A percentile compares a stretch with the other conserved stretches of the same genome.
Evolutionary conservation across 176 grass and related monocot species (phyloP).

Genomic region (Aegilops tauschii): DNA sequence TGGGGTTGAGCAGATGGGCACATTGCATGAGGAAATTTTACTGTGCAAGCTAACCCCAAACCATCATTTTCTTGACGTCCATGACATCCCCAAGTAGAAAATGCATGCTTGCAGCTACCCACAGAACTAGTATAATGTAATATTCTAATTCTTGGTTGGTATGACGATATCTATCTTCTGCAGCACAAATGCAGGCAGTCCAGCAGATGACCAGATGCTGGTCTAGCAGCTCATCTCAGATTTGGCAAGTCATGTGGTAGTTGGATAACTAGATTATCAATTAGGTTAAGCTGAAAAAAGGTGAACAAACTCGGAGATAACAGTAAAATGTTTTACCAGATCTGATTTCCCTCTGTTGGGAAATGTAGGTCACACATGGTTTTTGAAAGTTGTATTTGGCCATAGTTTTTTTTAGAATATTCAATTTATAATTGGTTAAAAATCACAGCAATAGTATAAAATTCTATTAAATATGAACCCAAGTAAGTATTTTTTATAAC

Average conservation of each 20-base stretch:
- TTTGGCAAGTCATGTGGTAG: slow-evolving; percentile 14
- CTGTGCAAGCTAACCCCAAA: slow-evolving; percentile 9
- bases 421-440: neutral
- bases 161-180: neutral
- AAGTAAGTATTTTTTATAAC: neutral
- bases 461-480: neutral
- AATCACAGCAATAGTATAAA: neutral
- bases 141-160: slow-evolving; percentile 18
- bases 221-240: neutral
- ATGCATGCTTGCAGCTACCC: slow-evolving; percentile 1
- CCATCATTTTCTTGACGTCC: neutral
- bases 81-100: slow-evolving; percentile 13
- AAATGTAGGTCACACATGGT: neutral
- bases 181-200: neutral
- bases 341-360: neutral
- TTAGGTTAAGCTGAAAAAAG: neutral
- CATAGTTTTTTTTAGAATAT: neutral
- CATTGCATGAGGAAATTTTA: slow-evolving; percentile 33
- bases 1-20: slow-evolving; percentile 32
- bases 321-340: neutral
- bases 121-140: neutral
- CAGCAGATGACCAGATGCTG: neutral
- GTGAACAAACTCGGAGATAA: neutral
- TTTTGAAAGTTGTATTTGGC: neutral
- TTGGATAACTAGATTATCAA: neutral